phyloP scores from a whole-genome alignment of 2,329 filamentous ascomycete species.

The Berkeleyomyces basicola region DNA sequence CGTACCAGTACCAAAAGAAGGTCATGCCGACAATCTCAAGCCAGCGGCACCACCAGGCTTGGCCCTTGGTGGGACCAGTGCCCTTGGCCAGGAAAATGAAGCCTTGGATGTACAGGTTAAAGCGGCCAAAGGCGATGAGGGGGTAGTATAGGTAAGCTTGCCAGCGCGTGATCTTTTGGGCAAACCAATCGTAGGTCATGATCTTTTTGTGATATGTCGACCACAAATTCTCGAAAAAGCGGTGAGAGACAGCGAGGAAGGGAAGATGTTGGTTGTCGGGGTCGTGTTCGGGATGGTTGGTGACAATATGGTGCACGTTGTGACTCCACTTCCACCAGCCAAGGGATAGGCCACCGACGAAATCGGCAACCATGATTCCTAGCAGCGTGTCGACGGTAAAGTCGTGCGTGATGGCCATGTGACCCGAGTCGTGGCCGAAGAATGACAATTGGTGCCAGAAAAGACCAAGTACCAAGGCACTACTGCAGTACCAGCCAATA shows the following conservation, averaged over 20 bases:
- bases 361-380: conserved; percentile 81
- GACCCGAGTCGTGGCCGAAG: conserved; percentile 82
- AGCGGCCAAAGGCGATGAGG: conserved; percentile 62
- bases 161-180: conserved; percentile 51
- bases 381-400: conserved; percentile 72
- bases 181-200: conserved; percentile 62
- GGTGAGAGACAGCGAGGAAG: conserved; percentile 73
- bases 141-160: conserved; percentile 76
- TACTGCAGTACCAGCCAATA: conserved; percentile 48
- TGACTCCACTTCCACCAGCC: conserved; percentile 97
- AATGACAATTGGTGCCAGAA: conserved; percentile 96
- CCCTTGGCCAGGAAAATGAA: conserved; percentile 61
- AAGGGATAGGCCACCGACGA: conserved; percentile 70
- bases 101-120: conserved; percentile 72
- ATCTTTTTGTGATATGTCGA: conserved; percentile 73
- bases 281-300: conserved; percentile 88
- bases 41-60: conserved; percentile 69
- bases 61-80: conserved; percentile 55
- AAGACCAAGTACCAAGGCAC: conserved; percentile 59
- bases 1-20: conserved; percentile 79
- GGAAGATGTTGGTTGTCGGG: conserved; percentile 88
- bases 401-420: conserved; percentile 92
- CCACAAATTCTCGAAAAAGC: conserved; percentile 53
- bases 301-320: conserved; percentile 93
- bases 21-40: conserved; percentile 60